Evolutionary conservation across 2,329 filamentous ascomycete genomes (phyloP).

Genomic region (Pleoardoris graminearum): DNA sequence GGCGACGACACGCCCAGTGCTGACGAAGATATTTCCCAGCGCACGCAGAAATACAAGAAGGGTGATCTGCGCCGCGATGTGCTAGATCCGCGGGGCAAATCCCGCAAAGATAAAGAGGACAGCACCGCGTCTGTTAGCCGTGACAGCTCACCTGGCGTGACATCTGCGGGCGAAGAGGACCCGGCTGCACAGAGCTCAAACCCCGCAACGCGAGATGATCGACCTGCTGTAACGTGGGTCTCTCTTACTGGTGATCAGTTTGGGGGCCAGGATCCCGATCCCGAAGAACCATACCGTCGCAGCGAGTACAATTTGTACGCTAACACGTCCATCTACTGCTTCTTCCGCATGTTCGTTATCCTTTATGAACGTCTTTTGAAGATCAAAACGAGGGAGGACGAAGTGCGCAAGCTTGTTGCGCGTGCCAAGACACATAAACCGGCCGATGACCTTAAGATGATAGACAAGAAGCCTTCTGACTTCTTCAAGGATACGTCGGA

Average conservation of each 20-base stretch:
- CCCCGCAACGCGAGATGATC: constrained; percentile 62
- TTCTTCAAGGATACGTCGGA: constrained; percentile 71
- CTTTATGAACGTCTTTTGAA: constrained; percentile 82
- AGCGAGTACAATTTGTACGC: constrained; percentile 87
- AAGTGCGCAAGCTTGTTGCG: constrained; percentile 72
- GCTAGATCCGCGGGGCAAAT: constrained; percentile 76
- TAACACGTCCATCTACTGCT: constrained; percentile 90
- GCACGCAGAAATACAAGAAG: constrained; percentile 67
- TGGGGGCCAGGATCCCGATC: constrained; percentile 66
- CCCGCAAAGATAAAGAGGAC: constrained; percentile 75
- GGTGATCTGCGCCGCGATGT: constrained; percentile 77
- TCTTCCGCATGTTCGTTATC: constrained; percentile 91
- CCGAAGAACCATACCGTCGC: constrained; percentile 79
- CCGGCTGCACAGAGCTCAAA: constrained; percentile 63
- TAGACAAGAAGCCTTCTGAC: constrained; percentile 72
- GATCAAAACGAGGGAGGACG: constrained; percentile 77
- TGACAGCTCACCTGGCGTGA: constrained; percentile 83
- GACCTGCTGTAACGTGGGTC: constrained; percentile 66
- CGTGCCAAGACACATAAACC: constrained; percentile 77
- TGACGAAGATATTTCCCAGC: constrained; percentile 72
- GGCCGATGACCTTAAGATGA: constrained; percentile 79
- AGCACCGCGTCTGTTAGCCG: constrained; percentile 79
- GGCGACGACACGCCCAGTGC: constrained; percentile 68
- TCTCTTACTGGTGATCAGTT: constrained; percentile 59
- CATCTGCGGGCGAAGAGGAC: constrained; percentile 78